Evolutionary conservation across 768 basidiomycete genomes (phyloP), one percentile per base, ranked within the genome.

Genomic region (Antrodiella citrinella): DNA sequence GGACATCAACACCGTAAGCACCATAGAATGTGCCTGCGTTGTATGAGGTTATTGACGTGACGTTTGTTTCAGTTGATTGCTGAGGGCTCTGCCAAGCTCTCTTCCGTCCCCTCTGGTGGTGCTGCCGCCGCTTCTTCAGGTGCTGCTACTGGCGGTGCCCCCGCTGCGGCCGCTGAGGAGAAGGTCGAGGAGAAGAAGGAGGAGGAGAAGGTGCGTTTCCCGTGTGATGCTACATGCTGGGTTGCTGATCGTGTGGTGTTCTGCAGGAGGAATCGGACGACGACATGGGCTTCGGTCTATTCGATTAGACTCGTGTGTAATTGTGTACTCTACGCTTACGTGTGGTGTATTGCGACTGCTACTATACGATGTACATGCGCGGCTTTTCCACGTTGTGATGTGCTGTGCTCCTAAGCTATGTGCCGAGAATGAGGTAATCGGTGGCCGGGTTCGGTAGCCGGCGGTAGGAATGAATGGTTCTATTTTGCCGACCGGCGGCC

Each of bases 211-310:
- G 87, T 82, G 26, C 24, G 77, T 72, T 35, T 39, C 42, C 21
- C 46, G 54, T 22, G 21, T 11, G 19, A 42, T 19, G 38, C 43
- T 4, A 23, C 35, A 18, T 23, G 13, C 46, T 44, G 13, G 45
- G 21, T 44, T 51, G 2, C 46, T 26, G 3, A 12, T 18, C 26
- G 47, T 53, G 39, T 56, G 51, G 1, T 35, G 48, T 39, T 42
- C 23, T 40, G 26, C 65, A 91, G 86, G 87, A 91, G 72, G 91
- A 94, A 68, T 91, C 88, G 49, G 92, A 95, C 77, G 94, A 96
- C 61, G 94, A 96, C 73, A 96, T 96, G 92, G 92, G 93, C 76
- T 97, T 97, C 72, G 93, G 93, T 75, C 80, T 96, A 57, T 96
- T 96, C 78, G 93, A 96, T 77, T 96, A 84, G 76, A 57, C 59